Base-by-base conservation (phyloP, 495 filamentous ascomycete genomes). In the Apiosordaria backusii region DNA sequence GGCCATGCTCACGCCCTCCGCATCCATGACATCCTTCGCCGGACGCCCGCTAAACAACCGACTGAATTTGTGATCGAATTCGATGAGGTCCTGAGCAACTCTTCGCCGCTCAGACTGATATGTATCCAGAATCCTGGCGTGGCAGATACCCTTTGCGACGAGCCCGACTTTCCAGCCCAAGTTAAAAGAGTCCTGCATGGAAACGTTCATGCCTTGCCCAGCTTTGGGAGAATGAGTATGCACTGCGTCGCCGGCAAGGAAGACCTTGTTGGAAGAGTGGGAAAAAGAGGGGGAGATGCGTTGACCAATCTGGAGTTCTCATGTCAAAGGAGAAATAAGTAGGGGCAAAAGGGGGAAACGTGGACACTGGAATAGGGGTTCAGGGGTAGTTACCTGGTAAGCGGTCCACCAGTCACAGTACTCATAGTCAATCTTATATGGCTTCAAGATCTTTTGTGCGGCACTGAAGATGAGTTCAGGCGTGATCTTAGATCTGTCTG, bases 181-280 rank as follows among this genome's bases (percentile, higher is more conserved):
- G 70, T 92, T 92, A 73, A 85, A 90, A 2, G 86, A 80, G 67
- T 89, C 86, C 71, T 88, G 85, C 79, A 89, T 86, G 6, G 79
- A 82, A 1, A 89, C 85, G 72, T 93, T 92, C 90, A 92, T 92
- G 35, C 90, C 90, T 71, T 91, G 88, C 0, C 89, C 90, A 4
- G 87, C 88, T 77, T 90, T 90, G 13, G 89, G 90, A 1, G 85
- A 87, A 70, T 89, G 86, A 0, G 85, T 87, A 70, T 89, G 87
- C 0, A 87, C 81, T 6, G 86, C 85, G 74, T 90, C 83, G 26
- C 83, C 83, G 5, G 87, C 88, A 57, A 92, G 81, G 70, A 91
- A 91, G 19, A 91, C 82, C 4, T 89, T 81, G 57, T 89, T 78
- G 59, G 66, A 57, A 10, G 82, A 76, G 18, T 81, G 84, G 1